Conservation (phyloP, 2,329 filamentous ascomycete species). For the Ophiobolus disseminans region DNA sequence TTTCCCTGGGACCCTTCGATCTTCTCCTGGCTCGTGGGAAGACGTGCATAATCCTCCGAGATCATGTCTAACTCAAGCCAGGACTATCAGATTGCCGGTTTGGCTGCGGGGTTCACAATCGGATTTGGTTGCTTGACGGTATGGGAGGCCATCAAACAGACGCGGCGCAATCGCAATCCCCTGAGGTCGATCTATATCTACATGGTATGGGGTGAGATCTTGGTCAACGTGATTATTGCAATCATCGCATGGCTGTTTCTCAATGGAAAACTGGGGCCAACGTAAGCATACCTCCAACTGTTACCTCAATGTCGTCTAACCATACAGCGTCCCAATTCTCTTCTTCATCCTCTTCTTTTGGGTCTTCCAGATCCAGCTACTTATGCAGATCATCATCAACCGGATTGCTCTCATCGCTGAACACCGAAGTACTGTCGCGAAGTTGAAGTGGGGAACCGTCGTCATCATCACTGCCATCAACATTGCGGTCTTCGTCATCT, state of each 20-base stretch:
- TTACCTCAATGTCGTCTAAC: conserved; percentile 4
- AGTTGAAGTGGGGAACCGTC: conserved; percentile 58
- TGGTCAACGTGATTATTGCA: conserved; percentile 38
- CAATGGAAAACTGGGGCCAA: conserved; percentile 36
- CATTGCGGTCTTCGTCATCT: conserved; percentile 62
- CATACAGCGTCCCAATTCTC: conserved; percentile 33
- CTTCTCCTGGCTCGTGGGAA: background rate
- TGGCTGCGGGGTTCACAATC: conserved; percentile 46
- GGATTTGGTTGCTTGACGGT: conserved; percentile 44
- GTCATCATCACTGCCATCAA: conserved; percentile 59
- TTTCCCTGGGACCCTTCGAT: background rate
- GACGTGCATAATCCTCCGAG: background rate
- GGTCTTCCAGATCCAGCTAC: conserved; percentile 54
- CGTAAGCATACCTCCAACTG: conserved; percentile 20
- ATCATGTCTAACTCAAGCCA: conserved; percentile 30
- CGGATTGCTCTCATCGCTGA: conserved; percentile 59
- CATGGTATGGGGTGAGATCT: conserved; percentile 46
- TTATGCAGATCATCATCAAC: conserved; percentile 65
- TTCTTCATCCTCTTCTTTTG: conserved; percentile 44
- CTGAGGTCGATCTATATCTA: conserved; percentile 44
- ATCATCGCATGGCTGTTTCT: conserved; percentile 44
- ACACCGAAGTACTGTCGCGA: conserved; percentile 45
- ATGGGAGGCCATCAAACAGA: conserved; percentile 47
- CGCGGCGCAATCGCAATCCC: conserved; percentile 43
- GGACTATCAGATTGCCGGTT: conserved; percentile 40